Conservation (phyloP, 2,329 filamentous ascomycete species). For the Talaromyces piceae region DNA sequence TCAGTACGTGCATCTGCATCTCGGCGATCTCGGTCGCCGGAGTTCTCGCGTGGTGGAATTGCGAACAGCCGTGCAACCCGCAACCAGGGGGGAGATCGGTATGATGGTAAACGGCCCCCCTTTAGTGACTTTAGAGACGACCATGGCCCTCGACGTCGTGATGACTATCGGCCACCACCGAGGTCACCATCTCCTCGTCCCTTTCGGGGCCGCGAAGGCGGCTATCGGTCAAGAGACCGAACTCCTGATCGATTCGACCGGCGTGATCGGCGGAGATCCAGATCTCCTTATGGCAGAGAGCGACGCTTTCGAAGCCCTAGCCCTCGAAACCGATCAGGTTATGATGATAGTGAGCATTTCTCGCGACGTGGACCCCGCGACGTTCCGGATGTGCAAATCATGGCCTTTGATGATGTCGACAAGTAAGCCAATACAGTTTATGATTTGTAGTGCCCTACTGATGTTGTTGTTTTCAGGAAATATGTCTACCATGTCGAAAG, state of each 20-base stretch:
- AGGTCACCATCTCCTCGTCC: conserved; percentile 54
- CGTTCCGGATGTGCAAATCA: conserved; percentile 82
- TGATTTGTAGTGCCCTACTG: neutral
- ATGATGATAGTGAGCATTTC: conserved; percentile 58
- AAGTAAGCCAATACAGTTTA: conserved; percentile 28
- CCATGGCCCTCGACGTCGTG: conserved; percentile 42
- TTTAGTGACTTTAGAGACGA: conserved; percentile 46
- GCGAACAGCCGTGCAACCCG: conserved; percentile 24
- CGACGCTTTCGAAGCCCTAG: conserved; percentile 63
- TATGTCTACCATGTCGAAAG: conserved; percentile 79
- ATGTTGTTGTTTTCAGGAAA: conserved; percentile 41
- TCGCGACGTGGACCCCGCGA: conserved; percentile 65
- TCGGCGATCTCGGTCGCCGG: conserved; percentile 57
- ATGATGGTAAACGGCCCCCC: conserved; percentile 28
- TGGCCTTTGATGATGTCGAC: conserved; percentile 70
- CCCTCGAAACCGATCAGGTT: conserved; percentile 49
- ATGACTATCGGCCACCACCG: conserved; percentile 60
- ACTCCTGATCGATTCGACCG: conserved; percentile 46
- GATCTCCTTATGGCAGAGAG: conserved; percentile 59
- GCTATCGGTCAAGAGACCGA: conserved; percentile 46
- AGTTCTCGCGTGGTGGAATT: conserved; percentile 43
- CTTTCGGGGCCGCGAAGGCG: conserved; percentile 54
- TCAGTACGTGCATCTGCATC: conserved; percentile 30
- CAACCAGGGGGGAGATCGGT: conserved; percentile 30
- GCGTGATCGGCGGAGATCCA: conserved; percentile 56